These are phyloP conservation scores for Thermomucor indicae-seudaticae DNA, from an alignment of 371 early-diverging fungal genomes.

Conservation along the genomic window DNA sequence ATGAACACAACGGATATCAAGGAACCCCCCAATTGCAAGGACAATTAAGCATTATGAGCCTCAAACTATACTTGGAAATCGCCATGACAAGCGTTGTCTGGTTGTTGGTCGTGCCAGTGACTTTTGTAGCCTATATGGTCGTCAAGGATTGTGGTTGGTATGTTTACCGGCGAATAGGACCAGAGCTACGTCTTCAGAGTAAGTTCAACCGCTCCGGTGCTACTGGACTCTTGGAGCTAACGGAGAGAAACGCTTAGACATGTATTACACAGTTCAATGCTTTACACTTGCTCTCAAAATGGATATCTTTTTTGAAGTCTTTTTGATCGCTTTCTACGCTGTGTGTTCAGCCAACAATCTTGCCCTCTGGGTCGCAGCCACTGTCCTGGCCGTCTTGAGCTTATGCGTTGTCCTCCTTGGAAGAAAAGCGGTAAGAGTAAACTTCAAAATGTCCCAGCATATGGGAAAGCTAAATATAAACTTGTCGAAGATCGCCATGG, in stretches of 20 bases:
- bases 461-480: too few species aligned
- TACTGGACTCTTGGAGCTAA: neutral
- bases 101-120: constrained; percentile 4
- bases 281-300: constrained; percentile 12
- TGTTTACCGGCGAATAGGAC: constrained; percentile 4
- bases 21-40: too few species aligned
- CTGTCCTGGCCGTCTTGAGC: constrained; percentile 1
- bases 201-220: neutral
- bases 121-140: constrained; percentile 8
- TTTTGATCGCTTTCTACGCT: constrained; percentile 8
- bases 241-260: constrained; percentile 1
- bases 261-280: constrained; percentile 14
- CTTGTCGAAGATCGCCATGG: constrained; percentile 7
- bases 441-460: neutral
- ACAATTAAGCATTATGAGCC: too few species aligned
- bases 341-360: neutral
- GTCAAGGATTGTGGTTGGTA: constrained; percentile 11
- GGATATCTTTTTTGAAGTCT: constrained; percentile 12
- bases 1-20: neutral
- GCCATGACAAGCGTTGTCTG: constrained; percentile 11
- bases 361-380: constrained; percentile 2
- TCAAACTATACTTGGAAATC: constrained; percentile 10
- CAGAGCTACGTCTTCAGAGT: constrained; percentile 9
- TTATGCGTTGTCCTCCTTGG: constrained; percentile 1
- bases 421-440: constrained; percentile 5